Evolutionary conservation across 495 filamentous ascomycete genomes (phyloP).

Genomic region (Tuber magnatum): DNA sequence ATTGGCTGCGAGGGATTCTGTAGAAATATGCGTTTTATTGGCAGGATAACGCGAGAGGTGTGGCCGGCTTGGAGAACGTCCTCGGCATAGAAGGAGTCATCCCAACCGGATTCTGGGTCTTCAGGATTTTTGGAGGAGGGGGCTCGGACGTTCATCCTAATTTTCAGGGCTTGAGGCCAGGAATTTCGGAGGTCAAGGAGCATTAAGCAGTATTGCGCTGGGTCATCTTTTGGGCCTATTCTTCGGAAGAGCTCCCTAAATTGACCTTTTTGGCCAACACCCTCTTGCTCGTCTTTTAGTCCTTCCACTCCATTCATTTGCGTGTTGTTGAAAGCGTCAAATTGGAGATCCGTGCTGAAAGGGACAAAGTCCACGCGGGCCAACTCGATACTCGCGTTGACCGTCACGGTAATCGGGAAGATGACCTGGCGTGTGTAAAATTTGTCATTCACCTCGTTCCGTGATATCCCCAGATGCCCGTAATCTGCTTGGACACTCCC

Average conservation of each 20-base stretch:
- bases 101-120: conserved; percentile 22
- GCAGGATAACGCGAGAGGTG: conserved; percentile 66
- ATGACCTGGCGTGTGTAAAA: conserved; percentile 81
- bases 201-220: conserved; percentile 62
- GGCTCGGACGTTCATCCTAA: conserved; percentile 47
- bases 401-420: conserved; percentile 76
- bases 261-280: conserved; percentile 35
- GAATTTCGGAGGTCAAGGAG: conserved; percentile 79
- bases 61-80: conserved; percentile 71
- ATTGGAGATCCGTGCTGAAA: conserved; percentile 49
- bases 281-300: conserved; percentile 28
- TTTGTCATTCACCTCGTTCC: conserved; percentile 53
- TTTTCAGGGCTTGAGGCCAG: conserved; percentile 69
- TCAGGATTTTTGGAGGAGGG: conserved; percentile 25
- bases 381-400: conserved; percentile 81
- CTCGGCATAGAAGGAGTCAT: conserved; percentile 41
- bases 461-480: conserved; percentile 54
- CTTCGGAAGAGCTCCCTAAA: conserved; percentile 37
- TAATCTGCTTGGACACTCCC: conserved; percentile 72
- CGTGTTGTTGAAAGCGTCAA: conserved; percentile 45
- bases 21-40: conserved; percentile 68
- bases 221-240: conserved; percentile 32
- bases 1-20: conserved; percentile 69
- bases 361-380: conserved; percentile 71
- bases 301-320: conserved; percentile 30